Evolutionary conservation across 176 grass and related monocot genomes (phyloP).

Genomic region (Oryza australiensis): DNA sequence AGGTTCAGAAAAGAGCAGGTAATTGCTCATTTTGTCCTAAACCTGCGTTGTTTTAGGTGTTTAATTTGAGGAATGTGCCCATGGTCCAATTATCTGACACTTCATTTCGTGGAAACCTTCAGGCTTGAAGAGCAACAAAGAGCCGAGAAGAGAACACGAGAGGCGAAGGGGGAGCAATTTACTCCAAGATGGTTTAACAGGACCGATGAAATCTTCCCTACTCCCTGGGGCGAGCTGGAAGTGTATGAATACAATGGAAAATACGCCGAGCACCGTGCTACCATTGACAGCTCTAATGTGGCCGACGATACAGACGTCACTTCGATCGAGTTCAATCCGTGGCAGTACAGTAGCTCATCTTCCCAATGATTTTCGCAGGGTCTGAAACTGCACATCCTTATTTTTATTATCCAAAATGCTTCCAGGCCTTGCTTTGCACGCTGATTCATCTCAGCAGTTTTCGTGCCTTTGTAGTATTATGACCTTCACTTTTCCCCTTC

Average conservation of each 20-base stretch:
- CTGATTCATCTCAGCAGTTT: slow-evolving; percentile 44
- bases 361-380: slow-evolving; percentile 41
- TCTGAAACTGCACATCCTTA: slow-evolving; percentile 10
- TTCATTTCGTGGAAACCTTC: slow-evolving; percentile 24
- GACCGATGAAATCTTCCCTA: slow-evolving; percentile 52
- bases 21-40: not conserved
- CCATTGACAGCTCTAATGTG: slow-evolving; percentile 47
- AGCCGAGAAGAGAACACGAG: slow-evolving; percentile 82
- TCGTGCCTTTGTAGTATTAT: slow-evolving; percentile 51
- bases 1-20: slow-evolving; percentile 86
- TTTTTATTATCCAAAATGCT: slow-evolving; percentile 31
- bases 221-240: slow-evolving; percentile 92
- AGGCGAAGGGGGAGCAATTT: slow-evolving; percentile 64
- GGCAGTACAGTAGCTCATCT: slow-evolving; percentile 67
- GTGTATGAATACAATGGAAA: slow-evolving; percentile 88
- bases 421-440: slow-evolving; percentile 23
- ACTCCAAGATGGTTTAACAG: slow-evolving; percentile 84
- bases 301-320: slow-evolving; percentile 40
- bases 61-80: not conserved
- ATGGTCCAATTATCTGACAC: not conserved
- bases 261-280: slow-evolving; percentile 66
- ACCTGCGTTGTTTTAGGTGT: not conserved
- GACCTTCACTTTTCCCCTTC: not conserved
- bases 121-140: slow-evolving; percentile 93
- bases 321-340: slow-evolving; percentile 76